phyloP scores from a whole-genome alignment of 371 early-diverging fungal genomes.

The Vavraia culicis region DNA sequence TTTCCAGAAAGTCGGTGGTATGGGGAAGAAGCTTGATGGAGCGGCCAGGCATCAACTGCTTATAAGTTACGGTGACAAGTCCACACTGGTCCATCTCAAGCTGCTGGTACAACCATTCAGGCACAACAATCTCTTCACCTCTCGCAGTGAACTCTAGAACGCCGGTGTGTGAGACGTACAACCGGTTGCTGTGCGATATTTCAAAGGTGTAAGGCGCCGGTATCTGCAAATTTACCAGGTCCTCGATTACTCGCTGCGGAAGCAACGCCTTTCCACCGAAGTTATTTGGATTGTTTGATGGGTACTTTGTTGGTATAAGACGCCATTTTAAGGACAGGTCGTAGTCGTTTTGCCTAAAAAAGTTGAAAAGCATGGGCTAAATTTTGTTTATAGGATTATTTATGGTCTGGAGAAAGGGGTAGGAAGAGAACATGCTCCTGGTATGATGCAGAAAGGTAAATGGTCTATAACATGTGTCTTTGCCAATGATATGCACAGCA shows the following conservation, averaged over 20 bases:
- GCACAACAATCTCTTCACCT: slow-evolving; percentile 74
- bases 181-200: slow-evolving; percentile 32
- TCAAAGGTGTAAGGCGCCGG: slow-evolving; percentile 43
- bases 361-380: slow-evolving; percentile 3
- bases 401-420: slow-evolving; percentile 1
- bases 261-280: slow-evolving; percentile 41
- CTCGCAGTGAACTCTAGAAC: slow-evolving; percentile 93
- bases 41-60: slow-evolving; percentile 57
- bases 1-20: slow-evolving; percentile 78
- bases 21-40: slow-evolving; percentile 92
- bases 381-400: not conserved
- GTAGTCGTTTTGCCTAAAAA: slow-evolving; percentile 7
- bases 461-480: too few relatives aligned
- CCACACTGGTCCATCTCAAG: slow-evolving; percentile 54
- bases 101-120: slow-evolving; percentile 91
- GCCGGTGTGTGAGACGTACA: slow-evolving; percentile 59
- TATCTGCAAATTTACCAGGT: slow-evolving; percentile 32
- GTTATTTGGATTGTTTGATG: slow-evolving; percentile 28
- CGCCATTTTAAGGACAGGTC: slow-evolving; percentile 28
- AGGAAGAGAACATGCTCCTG: not conserved
- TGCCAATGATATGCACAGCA: too few relatives aligned
- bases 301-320: slow-evolving; percentile 33
- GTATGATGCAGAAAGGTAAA: too few relatives aligned
- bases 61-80: slow-evolving; percentile 56
- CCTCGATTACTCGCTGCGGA: slow-evolving; percentile 35